Base-by-base conservation (phyloP, 1,139 yeast species). In the Yamadazyma mexicana region DNA sequence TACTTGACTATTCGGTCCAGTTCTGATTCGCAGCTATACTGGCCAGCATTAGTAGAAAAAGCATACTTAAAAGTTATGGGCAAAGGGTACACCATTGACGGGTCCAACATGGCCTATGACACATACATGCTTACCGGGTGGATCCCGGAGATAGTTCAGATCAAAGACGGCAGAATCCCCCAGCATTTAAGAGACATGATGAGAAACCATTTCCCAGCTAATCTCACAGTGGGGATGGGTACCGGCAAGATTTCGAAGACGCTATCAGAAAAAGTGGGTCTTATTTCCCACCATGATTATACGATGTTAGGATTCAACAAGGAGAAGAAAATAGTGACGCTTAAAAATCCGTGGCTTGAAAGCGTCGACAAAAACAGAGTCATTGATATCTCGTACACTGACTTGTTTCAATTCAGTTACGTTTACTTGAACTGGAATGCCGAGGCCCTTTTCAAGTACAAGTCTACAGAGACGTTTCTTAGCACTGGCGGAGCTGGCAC, bases 21-120 rank as follows among this genome's bases (percentile, higher is more conserved):
- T n/a, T 48, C 72, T 1, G 66, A 71, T 44, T 52, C 58, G 0
- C 39, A 54, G 0, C 49, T 80, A 3, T 53, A 66, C 5, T 83
- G 89, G 87, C 92, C 92, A 0, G 86, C 87, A 0, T 51, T 87
- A 17, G 54, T 87, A 2, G 96, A 89, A 58, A 83, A 86, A 52
- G 94, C 95, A 0, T 84, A 79, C 51, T 64, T 88, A 47, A 78
- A 78, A 47, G 59, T 83, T 0, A 66, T 74, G 64, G 84, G 85
- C 1, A 56, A 66, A 15, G 84, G 87, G 2, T 85, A 85, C 52
- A 62, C 69, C n/a, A 78, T 80, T 40, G 56, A 58, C 5, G 97
- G 97, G 0, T 87, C 96, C 0, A 87, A 88, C 55, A 79, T 87
- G 56, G 86, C 88, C 1, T 66, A 75, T n/a, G 96, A 87, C 51